A percentile compares a stretch with the other conserved stretches of the same genome.
Evolutionary conservation across 2,329 filamentous ascomycete genomes (phyloP).

Genomic region (Chaetomiaceae sp.): DNA sequence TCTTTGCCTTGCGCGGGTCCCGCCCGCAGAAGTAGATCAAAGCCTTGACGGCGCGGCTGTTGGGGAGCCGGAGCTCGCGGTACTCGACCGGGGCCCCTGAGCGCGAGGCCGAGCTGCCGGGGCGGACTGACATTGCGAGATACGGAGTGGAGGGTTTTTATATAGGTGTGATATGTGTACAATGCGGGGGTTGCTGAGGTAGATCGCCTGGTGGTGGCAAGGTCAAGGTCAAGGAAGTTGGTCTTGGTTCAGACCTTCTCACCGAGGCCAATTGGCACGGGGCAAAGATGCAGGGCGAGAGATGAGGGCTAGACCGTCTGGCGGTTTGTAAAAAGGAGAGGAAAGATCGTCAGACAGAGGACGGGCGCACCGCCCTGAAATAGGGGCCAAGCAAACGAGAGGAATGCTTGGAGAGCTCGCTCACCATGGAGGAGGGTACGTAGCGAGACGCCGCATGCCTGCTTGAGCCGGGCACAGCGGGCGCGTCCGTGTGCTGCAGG

Average conservation of each 20-base stretch:
- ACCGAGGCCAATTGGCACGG: background rate
- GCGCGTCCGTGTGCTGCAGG: conserved; percentile 19
- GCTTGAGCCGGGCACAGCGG: conserved; percentile 18
- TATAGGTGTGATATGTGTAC: background rate
- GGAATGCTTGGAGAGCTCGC: conserved; percentile 1
- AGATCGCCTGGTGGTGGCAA: background rate
- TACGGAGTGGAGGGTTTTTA: background rate
- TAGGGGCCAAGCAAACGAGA: conserved; percentile 13
- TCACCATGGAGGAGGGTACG: conserved; percentile 1
- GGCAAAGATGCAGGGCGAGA: conserved; percentile 5
- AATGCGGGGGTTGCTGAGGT: too few relatives aligned
- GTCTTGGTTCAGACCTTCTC: conserved; percentile 6
- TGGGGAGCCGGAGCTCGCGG: conserved; percentile 18
- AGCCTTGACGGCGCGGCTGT: conserved; percentile 22
- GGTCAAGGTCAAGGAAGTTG: background rate
- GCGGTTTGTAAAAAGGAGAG: background rate
- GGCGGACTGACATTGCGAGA: conserved; percentile 17
- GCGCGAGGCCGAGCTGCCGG: conserved; percentile 17
- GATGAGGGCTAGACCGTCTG: background rate
- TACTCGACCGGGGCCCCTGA: conserved; percentile 15
- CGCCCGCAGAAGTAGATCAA: conserved; percentile 26
- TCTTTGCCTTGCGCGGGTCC: conserved; percentile 23
- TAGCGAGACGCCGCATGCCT: conserved; percentile 3
- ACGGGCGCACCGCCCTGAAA: conserved; percentile 15
- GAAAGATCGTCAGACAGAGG: conserved; percentile 5